Evolutionary conservation across 257 asterid species (phyloP).

Genomic region (Apocynum venetum): DNA sequence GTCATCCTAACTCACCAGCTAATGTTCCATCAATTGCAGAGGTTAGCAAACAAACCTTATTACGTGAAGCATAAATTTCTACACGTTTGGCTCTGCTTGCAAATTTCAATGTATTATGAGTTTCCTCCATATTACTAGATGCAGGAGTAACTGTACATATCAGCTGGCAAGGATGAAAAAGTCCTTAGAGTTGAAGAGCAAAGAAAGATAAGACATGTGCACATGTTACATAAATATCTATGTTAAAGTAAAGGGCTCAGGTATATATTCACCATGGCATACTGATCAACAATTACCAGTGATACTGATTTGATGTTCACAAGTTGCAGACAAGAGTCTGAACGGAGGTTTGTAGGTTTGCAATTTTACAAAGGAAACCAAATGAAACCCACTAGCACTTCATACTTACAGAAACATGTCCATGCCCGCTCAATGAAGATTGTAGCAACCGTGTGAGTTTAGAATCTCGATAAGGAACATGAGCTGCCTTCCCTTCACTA

Average conservation of each 20-base stretch:
- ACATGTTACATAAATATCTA: neutral
- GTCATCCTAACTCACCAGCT: slow-evolving; percentile 15
- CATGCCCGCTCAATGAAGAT: slow-evolving; percentile 97
- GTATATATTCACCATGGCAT: neutral
- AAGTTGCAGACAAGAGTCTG: neutral
- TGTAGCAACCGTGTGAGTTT: slow-evolving; percentile 94
- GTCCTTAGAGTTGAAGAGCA: slow-evolving; percentile 1
- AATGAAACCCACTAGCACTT: neutral
- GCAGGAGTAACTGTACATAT: slow-evolving; percentile 98
- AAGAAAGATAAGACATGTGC: neutral
- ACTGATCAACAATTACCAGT: neutral
- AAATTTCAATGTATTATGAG: slow-evolving; percentile 94
- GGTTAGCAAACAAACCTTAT: slow-evolving; percentile 67
- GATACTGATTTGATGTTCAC: neutral
- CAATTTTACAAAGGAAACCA: neutral
- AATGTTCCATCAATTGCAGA: slow-evolving; percentile 7
- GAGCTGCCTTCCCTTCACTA: slow-evolving; percentile 96
- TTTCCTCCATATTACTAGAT: slow-evolving; percentile 95
- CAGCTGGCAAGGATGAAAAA: slow-evolving; percentile 49
- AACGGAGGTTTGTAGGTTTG: neutral
- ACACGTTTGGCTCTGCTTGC: slow-evolving; percentile 99
- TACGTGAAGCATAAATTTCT: slow-evolving; percentile 88
- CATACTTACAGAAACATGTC: slow-evolving; percentile 91
- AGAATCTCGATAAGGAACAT: slow-evolving; percentile 97
- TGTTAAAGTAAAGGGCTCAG: neutral